These are phyloP conservation scores for Evernia prunastri DNA, from an alignment of 495 filamentous ascomycete species.

Conservation along the genomic window DNA sequence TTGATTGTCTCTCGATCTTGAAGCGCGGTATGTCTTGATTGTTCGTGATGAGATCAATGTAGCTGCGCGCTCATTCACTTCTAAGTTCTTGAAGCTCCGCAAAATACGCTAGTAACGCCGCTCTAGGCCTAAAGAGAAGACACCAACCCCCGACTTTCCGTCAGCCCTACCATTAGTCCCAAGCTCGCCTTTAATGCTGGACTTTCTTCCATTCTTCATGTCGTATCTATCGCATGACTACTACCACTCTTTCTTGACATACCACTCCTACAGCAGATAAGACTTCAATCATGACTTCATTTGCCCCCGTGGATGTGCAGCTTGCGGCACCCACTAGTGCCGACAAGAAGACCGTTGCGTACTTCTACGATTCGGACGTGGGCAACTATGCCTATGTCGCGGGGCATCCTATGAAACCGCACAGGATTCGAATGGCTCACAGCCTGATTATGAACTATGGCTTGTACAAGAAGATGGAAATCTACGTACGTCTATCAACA, in stretches of 20 bases:
- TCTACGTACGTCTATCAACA: slow-evolving; percentile 68
- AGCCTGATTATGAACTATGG: slow-evolving; percentile 98
- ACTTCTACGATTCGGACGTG: slow-evolving; percentile 97
- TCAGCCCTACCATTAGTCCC: neutral
- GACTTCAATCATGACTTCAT: slow-evolving; percentile 28
- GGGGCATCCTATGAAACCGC: slow-evolving; percentile 98
- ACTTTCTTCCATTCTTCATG: neutral
- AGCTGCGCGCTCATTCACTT: neutral
- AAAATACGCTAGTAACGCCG: neutral
- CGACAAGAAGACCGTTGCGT: slow-evolving; percentile 74
- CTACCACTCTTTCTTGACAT: neutral
- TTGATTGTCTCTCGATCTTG: neutral
- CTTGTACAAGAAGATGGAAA: slow-evolving; percentile 97
- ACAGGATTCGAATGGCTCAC: slow-evolving; percentile 94
- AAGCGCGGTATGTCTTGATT: neutral
- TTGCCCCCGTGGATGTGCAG: slow-evolving; percentile 45
- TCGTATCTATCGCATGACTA: neutral
- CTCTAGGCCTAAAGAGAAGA: neutral
- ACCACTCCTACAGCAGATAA: neutral
- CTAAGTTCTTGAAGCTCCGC: neutral
- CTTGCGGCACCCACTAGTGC: slow-evolving; percentile 20
- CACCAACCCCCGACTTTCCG: neutral
- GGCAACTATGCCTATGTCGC: slow-evolving; percentile 97
- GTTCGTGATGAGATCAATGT: neutral
- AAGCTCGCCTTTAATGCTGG: neutral